These are phyloP conservation scores for Huntiella omanensis DNA, from an alignment of 2,329 filamentous ascomycete species.

Conservation along the genomic window DNA sequence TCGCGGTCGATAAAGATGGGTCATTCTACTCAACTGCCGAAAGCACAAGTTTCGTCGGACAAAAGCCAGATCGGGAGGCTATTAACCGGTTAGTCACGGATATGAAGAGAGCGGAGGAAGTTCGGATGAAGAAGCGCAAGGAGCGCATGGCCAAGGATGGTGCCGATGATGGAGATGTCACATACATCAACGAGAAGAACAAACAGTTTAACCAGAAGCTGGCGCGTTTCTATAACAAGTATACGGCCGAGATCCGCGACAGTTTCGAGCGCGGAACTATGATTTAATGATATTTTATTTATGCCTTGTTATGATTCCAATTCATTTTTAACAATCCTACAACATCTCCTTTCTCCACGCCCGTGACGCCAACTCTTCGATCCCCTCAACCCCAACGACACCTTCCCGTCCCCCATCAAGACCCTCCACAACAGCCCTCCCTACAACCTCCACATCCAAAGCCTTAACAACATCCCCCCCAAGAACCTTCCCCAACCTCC, in stretches of 20 bases:
- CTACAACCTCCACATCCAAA: conserved; percentile 69
- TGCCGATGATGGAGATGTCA: conserved; percentile 68
- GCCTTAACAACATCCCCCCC: conserved; percentile 62
- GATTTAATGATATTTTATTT: conserved; percentile 36
- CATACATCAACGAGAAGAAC: conserved; percentile 99
- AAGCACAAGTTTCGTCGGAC: conserved; percentile 61
- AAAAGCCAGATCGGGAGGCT: conserved; percentile 70
- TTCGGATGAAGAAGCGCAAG: conserved; percentile 65
- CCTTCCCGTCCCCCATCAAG: conserved; percentile 58
- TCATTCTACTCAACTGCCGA: conserved; percentile 82
- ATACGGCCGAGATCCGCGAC: conserved; percentile 89
- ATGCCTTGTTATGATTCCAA: conserved; percentile 7
- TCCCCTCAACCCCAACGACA: conserved; percentile 56
- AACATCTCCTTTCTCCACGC: conserved; percentile 86
- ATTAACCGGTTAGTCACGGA: conserved; percentile 78
- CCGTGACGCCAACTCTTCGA: conserved; percentile 63
- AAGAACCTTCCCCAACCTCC: conserved; percentile 56
- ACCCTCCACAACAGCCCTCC: conserved; percentile 76
- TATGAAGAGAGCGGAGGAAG: conserved; percentile 73
- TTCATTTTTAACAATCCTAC: conserved; percentile 23
- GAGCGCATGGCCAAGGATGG: conserved; percentile 61
- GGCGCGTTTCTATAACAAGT: conserved; percentile 92
- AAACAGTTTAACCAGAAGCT: conserved; percentile 99
- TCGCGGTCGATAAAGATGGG: conserved; percentile 81
- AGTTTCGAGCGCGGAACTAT: conserved; percentile 95